Evolutionary conservation across 495 filamentous ascomycete species (phyloP), one percentile per base, ranked within the genome.

Genomic region (Hyaloscypha hepaticicola): DNA sequence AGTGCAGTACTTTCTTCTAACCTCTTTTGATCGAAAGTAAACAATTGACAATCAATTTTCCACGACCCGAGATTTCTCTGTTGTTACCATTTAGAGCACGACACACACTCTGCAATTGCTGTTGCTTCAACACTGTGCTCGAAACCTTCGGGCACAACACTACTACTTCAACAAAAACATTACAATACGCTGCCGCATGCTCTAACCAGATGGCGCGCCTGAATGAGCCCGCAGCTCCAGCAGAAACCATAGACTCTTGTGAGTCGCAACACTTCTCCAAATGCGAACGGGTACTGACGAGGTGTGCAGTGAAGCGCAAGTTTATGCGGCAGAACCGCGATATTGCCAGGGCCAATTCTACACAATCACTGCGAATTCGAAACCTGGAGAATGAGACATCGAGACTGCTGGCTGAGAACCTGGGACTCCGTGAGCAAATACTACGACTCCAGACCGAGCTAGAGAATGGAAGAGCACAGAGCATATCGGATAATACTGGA

Each of bases 281-380:
- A 56, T 59, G 59, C 45, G 21, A 21, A 25, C n/a, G 38, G 22
- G 60, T 50, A 16, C 26, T 65, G 21, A 66, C 62, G 48, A 8
- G 22, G 8, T 66, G 68, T 58, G 38, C 72, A 96, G 92, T 96
- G 41, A 93, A 92, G 72, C 81, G 91, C 68, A 86, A 90, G 72
- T 96, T 95, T 72, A 78, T 96, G 55, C 86, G 94, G 48, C 95
- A 99, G 74, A 99, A 99, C 75, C 87, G 92, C 63, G 95, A 97
- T 70, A 92, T 99, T 64, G 93, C 93, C 62, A 83, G 89, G 72
- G 86, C 87, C 66, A 98, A 99, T 77, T 96, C 96, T 2, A 87
- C 86, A 65, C 96, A 97, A 75, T 93, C 92, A 21, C 80, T 94
- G 34, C 90, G 91, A 65, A 97, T 99, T 68, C 90, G 93, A 61